Conservation (phyloP, 2,329 filamentous ascomycete genomes). For the Epichloe hybrida region DNA sequence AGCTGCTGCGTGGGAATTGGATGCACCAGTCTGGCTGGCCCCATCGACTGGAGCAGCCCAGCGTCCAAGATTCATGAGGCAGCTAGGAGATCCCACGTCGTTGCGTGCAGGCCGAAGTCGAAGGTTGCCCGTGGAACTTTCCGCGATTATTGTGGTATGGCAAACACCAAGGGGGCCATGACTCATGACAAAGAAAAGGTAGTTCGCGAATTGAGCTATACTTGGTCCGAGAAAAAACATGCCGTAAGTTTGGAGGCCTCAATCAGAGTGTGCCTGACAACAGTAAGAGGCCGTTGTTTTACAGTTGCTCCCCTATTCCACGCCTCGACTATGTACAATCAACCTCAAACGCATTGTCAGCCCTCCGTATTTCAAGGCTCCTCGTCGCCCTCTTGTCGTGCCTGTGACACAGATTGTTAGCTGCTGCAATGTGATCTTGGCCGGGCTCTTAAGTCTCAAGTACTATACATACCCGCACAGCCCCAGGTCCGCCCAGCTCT, state of each 20-base stretch:
- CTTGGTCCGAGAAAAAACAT: neutral
- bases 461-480: constrained; percentile 44
- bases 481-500: constrained; percentile 59
- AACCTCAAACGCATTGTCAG: constrained; percentile 5
- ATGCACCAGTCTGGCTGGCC: neutral
- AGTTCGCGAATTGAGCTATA: neutral
- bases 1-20: neutral
- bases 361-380: constrained; percentile 29
- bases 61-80: neutral
- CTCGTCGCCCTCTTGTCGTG: constrained; percentile 40
- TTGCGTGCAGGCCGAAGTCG: too few relatives aligned
- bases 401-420: constrained; percentile 19
- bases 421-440: neutral
- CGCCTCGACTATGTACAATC: constrained; percentile 24
- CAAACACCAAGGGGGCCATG: neutral
- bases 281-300: neutral
- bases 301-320: constrained; percentile 3
- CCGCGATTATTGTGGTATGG: neutral
- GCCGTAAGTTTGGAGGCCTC: neutral
- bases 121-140: too few relatives aligned
- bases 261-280: neutral
- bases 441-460: neutral
- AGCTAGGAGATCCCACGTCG: neutral
- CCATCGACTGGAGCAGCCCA: neutral
- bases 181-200: neutral